These are phyloP conservation scores for Fusarium nodosum DNA, from an alignment of 2,329 filamentous ascomycete genomes.

Conservation along the genomic window DNA sequence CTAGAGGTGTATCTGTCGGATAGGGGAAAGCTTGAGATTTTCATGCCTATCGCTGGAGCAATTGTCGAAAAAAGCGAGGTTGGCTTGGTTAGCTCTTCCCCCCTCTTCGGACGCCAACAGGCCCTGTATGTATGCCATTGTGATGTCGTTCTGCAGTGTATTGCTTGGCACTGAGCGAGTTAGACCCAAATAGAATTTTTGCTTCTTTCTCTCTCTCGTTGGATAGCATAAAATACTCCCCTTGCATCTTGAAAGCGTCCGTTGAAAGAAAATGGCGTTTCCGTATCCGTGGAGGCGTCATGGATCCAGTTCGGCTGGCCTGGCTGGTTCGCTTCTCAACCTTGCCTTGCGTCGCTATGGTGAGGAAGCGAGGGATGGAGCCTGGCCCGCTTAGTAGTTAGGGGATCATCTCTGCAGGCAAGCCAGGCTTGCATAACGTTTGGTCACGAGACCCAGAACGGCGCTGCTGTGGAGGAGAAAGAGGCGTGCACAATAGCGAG, in stretches of 20 bases:
- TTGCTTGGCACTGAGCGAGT: slow-evolving; percentile 34
- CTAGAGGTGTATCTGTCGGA: slow-evolving; percentile 18
- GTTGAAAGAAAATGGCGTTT: slow-evolving; percentile 25
- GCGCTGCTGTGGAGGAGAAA: neutral
- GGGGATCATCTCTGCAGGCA: slow-evolving; percentile 21
- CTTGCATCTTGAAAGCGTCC: slow-evolving; percentile 27
- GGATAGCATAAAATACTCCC: slow-evolving; percentile 5
- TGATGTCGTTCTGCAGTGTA: slow-evolving; percentile 30
- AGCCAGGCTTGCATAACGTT: slow-evolving; percentile 30
- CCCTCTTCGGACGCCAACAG: neutral
- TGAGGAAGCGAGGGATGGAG: slow-evolving; percentile 45
- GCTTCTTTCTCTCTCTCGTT: slow-evolving; percentile 14
- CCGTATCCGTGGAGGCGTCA: slow-evolving; percentile 35
- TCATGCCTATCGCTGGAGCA: slow-evolving; percentile 33
- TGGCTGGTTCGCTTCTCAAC: slow-evolving; percentile 3
- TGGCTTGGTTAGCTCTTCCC: neutral
- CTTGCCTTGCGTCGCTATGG: slow-evolving; percentile 43
- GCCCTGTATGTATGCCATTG: slow-evolving; percentile 14
- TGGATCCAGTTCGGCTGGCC: slow-evolving; percentile 33
- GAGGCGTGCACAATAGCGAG: slow-evolving; percentile 32
- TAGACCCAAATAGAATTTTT: slow-evolving; percentile 26
- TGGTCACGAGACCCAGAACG: slow-evolving; percentile 33
- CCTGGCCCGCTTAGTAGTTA: slow-evolving; percentile 30
- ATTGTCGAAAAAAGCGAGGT: slow-evolving; percentile 41
- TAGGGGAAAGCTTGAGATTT: slow-evolving; percentile 34